These are phyloP conservation scores for Lactarius tabidus DNA, from an alignment of 768 basidiomycete species.

Conservation along the genomic window DNA sequence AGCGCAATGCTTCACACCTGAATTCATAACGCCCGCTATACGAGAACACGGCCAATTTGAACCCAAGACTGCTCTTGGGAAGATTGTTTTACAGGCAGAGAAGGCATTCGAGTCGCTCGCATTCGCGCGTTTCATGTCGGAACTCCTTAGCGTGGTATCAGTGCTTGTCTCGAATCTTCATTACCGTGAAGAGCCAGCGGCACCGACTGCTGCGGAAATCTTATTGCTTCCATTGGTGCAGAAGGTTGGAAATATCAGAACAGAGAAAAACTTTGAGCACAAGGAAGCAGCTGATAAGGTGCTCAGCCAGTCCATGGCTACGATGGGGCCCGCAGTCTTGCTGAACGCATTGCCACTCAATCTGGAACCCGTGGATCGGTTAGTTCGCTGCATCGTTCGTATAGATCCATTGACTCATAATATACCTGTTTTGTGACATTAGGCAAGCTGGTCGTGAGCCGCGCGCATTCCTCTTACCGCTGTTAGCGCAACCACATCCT, in stretches of 20 bases:
- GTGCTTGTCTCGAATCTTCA: conserved; percentile 64
- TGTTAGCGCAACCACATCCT: conserved; percentile 75
- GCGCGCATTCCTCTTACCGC: conserved; percentile 86
- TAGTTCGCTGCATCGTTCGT: conserved; percentile 30
- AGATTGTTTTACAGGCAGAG: conserved; percentile 57
- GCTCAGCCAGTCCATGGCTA: conserved; percentile 74
- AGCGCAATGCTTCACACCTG: conserved; percentile 64
- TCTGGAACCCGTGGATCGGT: conserved; percentile 78
- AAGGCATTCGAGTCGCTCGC: conserved; percentile 70
- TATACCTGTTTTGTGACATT: not conserved
- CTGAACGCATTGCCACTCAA: conserved; percentile 78
- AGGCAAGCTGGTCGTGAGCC: conserved; percentile 76
- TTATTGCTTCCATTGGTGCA: conserved; percentile 67
- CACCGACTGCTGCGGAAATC: conserved; percentile 60
- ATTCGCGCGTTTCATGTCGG: conserved; percentile 72
- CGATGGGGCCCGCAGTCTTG: conserved; percentile 80
- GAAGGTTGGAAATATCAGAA: conserved; percentile 68
- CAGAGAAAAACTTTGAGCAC: conserved; percentile 81
- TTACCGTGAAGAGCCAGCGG: conserved; percentile 40
- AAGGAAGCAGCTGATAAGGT: conserved; percentile 83
- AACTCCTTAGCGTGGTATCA: conserved; percentile 69
- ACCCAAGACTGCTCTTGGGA: conserved; percentile 52
- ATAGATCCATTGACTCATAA: conserved; percentile 7
- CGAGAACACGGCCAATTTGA: conserved; percentile 40
- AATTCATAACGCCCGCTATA: conserved; percentile 53